Conservation (phyloP, 2,329 filamentous ascomycete species). For the Xylaria sp. region DNA sequence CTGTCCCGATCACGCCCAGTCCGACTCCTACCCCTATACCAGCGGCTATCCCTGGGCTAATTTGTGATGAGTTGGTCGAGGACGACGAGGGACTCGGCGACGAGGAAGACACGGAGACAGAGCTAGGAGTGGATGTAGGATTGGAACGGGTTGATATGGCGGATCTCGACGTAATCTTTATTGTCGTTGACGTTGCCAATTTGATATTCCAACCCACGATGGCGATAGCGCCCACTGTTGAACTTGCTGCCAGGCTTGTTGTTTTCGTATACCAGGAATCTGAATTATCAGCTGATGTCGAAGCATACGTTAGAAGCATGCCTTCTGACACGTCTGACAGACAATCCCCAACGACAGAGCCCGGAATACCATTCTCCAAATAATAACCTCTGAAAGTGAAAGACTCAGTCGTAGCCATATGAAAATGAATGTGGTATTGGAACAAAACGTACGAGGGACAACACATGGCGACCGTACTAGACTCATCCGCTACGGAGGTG, state of each 20-base stretch:
- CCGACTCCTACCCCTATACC: conserved; percentile 24
- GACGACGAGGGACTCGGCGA: not conserved
- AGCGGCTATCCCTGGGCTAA: conserved; percentile 5
- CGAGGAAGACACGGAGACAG: not conserved
- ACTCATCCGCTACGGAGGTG: conserved; percentile 24
- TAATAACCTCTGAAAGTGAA: conserved; percentile 8
- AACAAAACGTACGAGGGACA: conserved; percentile 30
- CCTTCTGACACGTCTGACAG: conserved; percentile 32
- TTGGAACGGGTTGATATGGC: not conserved
- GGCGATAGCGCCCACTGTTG: conserved; percentile 34
- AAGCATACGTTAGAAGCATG: conserved; percentile 32
- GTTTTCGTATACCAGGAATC: conserved; percentile 31
- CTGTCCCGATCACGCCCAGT: conserved; percentile 17
- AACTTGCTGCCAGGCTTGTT: conserved; percentile 29
- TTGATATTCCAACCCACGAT: conserved; percentile 40
- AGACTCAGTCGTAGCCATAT: not conserved
- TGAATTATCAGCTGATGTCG: conserved; percentile 23
- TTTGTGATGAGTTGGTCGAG: not conserved
- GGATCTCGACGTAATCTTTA: not conserved
- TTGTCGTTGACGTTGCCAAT: not conserved
- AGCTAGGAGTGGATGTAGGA: not conserved
- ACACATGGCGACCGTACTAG: conserved; percentile 39
- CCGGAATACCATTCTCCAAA: conserved; percentile 29
- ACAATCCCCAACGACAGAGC: conserved; percentile 36
- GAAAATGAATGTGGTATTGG: not conserved